Evolutionary conservation across 2,329 filamentous ascomycete species (phyloP).

Genomic region (Biscogniauxia marginata): DNA sequence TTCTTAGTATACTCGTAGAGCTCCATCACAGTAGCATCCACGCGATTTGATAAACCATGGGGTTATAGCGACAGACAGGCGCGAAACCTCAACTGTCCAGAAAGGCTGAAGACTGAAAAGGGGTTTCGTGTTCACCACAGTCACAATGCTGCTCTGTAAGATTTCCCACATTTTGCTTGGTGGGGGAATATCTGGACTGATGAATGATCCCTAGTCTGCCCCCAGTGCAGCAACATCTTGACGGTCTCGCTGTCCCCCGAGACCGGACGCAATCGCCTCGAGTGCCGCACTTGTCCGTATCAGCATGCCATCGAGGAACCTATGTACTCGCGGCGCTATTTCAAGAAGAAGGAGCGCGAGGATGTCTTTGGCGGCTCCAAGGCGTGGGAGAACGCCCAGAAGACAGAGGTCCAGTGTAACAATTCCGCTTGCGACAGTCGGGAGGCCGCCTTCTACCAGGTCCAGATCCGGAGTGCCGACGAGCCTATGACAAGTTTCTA

Average conservation of each 20-base stretch:
- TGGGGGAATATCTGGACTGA: neutral
- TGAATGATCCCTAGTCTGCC: constrained; percentile 61
- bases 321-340: constrained; percentile 79
- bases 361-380: constrained; percentile 86
- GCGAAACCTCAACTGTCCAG: neutral
- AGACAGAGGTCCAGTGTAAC: constrained; percentile 78
- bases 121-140: constrained; percentile 2
- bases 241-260: constrained; percentile 62
- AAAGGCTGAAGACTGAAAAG: neutral
- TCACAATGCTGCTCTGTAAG: constrained; percentile 66
- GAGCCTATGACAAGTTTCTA: constrained; percentile 98
- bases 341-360: constrained; percentile 84
- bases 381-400: constrained; percentile 89
- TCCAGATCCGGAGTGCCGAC: constrained; percentile 96
- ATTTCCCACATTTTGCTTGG: neutral
- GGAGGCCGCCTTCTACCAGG: constrained; percentile 90
- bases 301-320: constrained; percentile 77
- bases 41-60: constrained; percentile 11
- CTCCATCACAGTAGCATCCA: neutral
- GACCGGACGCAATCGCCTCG: constrained; percentile 73
- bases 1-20: neutral
- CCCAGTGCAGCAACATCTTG: constrained; percentile 79
- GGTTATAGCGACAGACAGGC: constrained; percentile 19
- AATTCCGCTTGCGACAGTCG: constrained; percentile 76
- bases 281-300: constrained; percentile 95